phyloP scores from a whole-genome alignment of 805 yeast species.

The Kazachstania bromeliacearum region DNA sequence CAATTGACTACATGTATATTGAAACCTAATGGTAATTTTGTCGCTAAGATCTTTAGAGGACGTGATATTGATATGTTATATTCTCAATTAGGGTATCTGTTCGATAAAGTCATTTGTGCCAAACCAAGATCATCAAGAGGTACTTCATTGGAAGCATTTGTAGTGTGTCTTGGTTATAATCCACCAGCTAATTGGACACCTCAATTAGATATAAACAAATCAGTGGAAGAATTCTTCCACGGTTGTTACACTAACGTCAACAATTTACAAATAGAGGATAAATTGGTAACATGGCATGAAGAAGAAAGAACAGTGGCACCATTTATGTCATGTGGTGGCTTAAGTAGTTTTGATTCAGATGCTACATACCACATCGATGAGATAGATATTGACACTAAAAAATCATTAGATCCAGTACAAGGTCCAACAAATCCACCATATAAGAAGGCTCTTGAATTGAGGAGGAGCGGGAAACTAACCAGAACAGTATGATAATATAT shows the following conservation, averaged over 20 bases:
- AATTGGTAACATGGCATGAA: constrained; percentile 34
- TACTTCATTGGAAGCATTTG: constrained; percentile 85
- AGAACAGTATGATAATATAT: constrained; percentile 17
- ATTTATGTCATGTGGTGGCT: constrained; percentile 93
- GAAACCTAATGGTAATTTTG: constrained; percentile 85
- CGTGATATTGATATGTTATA: constrained; percentile 89
- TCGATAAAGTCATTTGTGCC: constrained; percentile 85
- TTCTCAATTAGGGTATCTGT: constrained; percentile 80
- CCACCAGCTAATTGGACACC: constrained; percentile 87
- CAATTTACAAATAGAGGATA: constrained; percentile 5
- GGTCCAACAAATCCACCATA: constrained; percentile 96
- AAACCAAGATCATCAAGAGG: constrained; percentile 95
- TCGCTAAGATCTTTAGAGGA: constrained; percentile 94
- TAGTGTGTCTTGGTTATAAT: constrained; percentile 80
- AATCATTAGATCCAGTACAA: constrained; percentile 82
- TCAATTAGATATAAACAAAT: constrained; percentile 39
- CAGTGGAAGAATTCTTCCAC: constrained; percentile 79
- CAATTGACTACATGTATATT: constrained; percentile 85
- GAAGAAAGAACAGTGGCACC: constrained; percentile 77
- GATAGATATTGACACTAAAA: constrained; percentile 10
- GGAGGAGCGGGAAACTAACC: constrained; percentile 57
- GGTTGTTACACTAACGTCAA: constrained; percentile 29
- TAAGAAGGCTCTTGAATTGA: constrained; percentile 81
- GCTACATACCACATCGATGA: constrained; percentile 61
- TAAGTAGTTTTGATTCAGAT: constrained; percentile 82